These are phyloP conservation scores for Jasminum sambac DNA, from an alignment of 257 asterid genomes.

Conservation along the genomic window DNA sequence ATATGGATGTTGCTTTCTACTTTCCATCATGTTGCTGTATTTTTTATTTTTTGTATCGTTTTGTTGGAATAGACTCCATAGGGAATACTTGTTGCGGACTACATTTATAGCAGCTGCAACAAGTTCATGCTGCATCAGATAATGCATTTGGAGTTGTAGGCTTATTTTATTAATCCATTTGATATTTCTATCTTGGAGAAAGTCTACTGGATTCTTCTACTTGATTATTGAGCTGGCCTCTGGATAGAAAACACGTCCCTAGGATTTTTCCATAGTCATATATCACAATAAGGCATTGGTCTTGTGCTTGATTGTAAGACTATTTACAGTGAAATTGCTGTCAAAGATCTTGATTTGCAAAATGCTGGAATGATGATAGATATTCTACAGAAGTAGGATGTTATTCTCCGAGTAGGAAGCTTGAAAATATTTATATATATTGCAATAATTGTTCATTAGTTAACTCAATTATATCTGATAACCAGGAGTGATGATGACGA, in stretches of 20 bases:
- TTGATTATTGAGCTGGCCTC: neutral
- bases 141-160: neutral
- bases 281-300: neutral
- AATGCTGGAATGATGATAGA: conserved; percentile 15
- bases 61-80: too few species aligned
- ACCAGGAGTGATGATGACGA: conserved; percentile 83
- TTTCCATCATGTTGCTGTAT: neutral
- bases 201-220: neutral
- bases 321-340: conserved; percentile 6
- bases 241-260: conserved; percentile 4
- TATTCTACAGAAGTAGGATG: conserved; percentile 10
- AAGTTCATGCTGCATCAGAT: neutral
- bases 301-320: conserved; percentile 1
- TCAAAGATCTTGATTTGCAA: neutral
- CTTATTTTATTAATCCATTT: conserved; percentile 13
- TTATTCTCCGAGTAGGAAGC: neutral
- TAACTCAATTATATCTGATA: conserved; percentile 12
- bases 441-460: conserved; percentile 19
- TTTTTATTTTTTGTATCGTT: too few species aligned
- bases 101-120: conserved; percentile 13
- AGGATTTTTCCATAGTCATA: neutral
- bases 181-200: conserved; percentile 4
- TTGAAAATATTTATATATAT: conserved; percentile 7
- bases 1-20: conserved; percentile 3
- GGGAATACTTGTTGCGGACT: neutral